Conservation (phyloP, 192 early-diverging fungal species). For the Entrophospora sp. region DNA sequence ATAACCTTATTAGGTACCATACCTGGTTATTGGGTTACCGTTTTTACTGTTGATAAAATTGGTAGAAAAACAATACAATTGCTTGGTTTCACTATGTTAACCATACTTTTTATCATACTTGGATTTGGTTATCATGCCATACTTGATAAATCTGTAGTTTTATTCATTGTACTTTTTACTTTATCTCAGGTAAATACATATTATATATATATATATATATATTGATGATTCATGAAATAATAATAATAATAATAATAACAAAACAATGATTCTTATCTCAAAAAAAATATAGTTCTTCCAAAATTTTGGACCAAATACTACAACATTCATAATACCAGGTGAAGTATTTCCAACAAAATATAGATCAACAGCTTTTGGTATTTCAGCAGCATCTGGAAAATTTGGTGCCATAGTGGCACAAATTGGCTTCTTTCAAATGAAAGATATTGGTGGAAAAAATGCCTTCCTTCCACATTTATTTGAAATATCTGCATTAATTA, state of each 20-base stretch:
- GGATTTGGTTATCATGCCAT: conserved; percentile 67
- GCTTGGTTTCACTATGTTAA: conserved; percentile 69
- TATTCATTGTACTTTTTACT: conserved; percentile 27
- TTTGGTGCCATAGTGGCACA: conserved; percentile 69
- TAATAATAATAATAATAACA: not conserved
- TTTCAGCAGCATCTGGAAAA: conserved; percentile 73
- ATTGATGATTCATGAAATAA: not conserved
- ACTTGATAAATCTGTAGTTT: conserved; percentile 40
- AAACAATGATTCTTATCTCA: conserved; percentile 50
- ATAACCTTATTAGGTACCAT: conserved; percentile 78
- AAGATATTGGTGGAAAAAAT: conserved; percentile 61
- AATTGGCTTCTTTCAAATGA: conserved; percentile 60
- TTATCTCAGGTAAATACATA: not conserved
- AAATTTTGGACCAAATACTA: conserved; percentile 95
- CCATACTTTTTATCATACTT: conserved; percentile 63
- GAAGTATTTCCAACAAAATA: conserved; percentile 79
- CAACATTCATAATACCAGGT: conserved; percentile 78
- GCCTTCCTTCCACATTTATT: conserved; percentile 51
- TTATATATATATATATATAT: too few species aligned
- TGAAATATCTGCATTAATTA: conserved; percentile 67
- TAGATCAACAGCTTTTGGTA: conserved; percentile 72
- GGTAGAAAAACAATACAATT: conserved; percentile 95
- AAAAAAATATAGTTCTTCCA: conserved; percentile 68
- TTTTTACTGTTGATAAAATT: conserved; percentile 77
- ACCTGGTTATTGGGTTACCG: conserved; percentile 94